Base-by-base conservation (phyloP, 768 basidiomycete species). In the Leccinum subtestaceum region DNA sequence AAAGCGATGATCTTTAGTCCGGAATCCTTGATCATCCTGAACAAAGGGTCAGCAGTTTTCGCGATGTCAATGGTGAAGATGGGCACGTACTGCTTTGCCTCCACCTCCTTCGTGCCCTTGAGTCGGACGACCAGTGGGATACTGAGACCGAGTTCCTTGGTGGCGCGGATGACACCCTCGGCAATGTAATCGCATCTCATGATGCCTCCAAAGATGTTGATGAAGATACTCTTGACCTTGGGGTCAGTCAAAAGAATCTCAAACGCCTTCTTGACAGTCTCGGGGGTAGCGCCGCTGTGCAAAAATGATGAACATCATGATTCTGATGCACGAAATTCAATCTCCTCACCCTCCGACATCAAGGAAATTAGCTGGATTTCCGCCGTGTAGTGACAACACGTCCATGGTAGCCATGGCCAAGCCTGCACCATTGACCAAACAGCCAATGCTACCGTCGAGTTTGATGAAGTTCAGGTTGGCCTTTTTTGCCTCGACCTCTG, bases 371-470 rank as follows among this genome's bases (percentile, higher is more conserved):
- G 97, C 97, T 5, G 97, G 97, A 66, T 95, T 88, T 53, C 93
- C 97, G 52, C 97, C 97, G 70, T 98, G 93, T 54, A 97, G 80
- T 51, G 95, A 85, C 57, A 99, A 82, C n/a, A 98, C 96, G 69
- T 99, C 97, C 97, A 99, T 98, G 57, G 97, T 99, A 38, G 97
- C 97, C 97, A 99, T 99, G 53, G 97, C 97, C 61, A 99, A 79
- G 69, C 97, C 97, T 53, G 97, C 97, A 67, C 97, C 97, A 67
- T 99, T 99, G 62, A 99, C 97, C 54, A 99, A 80, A 78, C 97
- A 99, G 29, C 97, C 97, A 60, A 99, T 87, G 75, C 84, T 91
- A 31, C 97, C 97, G 70, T 99, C 97, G 47, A 99, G 88, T 78
- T 99, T 98, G 82, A 98, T 98, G 75, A 98, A 98, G 80, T 95